Base-by-base conservation (phyloP, 2,329 filamentous ascomycete genomes). In the Colletotrichum filicis region DNA sequence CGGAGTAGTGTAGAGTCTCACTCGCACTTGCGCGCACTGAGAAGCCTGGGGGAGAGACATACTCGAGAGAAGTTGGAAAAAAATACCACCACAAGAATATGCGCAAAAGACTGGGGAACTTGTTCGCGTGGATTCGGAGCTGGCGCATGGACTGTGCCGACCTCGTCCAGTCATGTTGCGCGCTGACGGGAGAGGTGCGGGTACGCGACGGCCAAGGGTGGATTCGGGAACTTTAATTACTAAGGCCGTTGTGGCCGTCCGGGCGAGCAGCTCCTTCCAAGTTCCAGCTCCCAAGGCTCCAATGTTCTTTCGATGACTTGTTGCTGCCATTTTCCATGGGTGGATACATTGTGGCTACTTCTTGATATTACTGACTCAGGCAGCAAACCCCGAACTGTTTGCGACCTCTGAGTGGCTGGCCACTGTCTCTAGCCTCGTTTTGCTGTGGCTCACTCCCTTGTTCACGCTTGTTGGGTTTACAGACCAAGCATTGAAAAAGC, bases 91-190 rank as follows among this genome's bases (percentile, higher is more conserved):
- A 37, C 52, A 35, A 52, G 42, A 52, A 42, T 30, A 42, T 35
- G 35, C 28, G 28, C 58, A 67, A 66, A 59, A 14, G 42, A 58
- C 67, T 62, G 66, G 66, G 57, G 61, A 62, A 46, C 68, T 71
- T 61, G 61, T 75, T 74, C 68, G 72, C 65, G 74, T 74, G 72
- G 72, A 75, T 52, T 70, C 74, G 72, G 74, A 67, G 70, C 70
- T 69, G 37, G 53, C 63, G 71, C 71, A 67, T 71, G 59, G 59
- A 68, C 63, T 22, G 14, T 16, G 35, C 19, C 32, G 32, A 2
- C 11, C 8, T 22, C 6, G 22, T 53, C 66, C 58, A 63, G 22
- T 68, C 46, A 63, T 32, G 22, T 56, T 49, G 49, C 58, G 37
- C 49, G 63, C 49, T 49, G 57, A 22, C 24, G 22, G 32, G 46